phyloP scores from a whole-genome alignment of 106 monocot genomes.

The Agapanthus africanus region DNA sequence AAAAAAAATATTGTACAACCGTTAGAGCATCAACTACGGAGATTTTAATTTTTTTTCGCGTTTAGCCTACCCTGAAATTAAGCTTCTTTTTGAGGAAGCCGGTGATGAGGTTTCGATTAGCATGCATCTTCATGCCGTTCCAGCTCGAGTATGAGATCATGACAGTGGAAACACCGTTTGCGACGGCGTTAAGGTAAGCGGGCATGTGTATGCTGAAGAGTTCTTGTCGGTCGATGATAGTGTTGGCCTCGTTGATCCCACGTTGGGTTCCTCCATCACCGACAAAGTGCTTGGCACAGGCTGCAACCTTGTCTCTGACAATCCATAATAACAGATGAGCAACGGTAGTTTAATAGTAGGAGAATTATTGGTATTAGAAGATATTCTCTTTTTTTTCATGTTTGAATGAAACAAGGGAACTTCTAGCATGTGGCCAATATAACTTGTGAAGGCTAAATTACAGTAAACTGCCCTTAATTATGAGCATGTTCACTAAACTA shows the following conservation, averaged over 20 bases:
- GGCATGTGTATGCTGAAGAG: constrained; percentile 41
- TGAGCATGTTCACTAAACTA: too few species aligned
- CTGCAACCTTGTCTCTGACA: constrained; percentile 33
- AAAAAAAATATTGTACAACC: too few species aligned
- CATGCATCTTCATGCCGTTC: constrained; percentile 43
- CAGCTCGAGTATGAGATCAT: constrained; percentile 47
- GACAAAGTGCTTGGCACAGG: constrained; percentile 41
- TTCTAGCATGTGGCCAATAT: too few species aligned
- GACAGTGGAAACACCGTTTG: constrained; percentile 33
- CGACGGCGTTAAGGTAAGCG: constrained; percentile 26
- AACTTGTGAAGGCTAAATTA: too few species aligned
- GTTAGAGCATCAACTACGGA: too few species aligned
- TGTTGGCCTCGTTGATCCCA: constrained; percentile 42
- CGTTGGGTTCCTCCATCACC: constrained; percentile 39
- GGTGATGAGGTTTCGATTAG: constrained; percentile 26
- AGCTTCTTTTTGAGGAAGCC: constrained; percentile 32
- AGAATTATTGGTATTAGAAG: too few species aligned
- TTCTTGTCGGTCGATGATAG: constrained; percentile 26
- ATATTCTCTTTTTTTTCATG: too few species aligned
- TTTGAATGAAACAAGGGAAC: too few species aligned
- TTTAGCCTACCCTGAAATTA: constrained; percentile 17
- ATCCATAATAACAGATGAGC: too few species aligned
- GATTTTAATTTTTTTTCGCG: not conserved
- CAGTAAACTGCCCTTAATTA: too few species aligned
- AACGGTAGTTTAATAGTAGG: too few species aligned